Conservation (phyloP, 257 asterid species). For the Salvia splendens region DNA sequence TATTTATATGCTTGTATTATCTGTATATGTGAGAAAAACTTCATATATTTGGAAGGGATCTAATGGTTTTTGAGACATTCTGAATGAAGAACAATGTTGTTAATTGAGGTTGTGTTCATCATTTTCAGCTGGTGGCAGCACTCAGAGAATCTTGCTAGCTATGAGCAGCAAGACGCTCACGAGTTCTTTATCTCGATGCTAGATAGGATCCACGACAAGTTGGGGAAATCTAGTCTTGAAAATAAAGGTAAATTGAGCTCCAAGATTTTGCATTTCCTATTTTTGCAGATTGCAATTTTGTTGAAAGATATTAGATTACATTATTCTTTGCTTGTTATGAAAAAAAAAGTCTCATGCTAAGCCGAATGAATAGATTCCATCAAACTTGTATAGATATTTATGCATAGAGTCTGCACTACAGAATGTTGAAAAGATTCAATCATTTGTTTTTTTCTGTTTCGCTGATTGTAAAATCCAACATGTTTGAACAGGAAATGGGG, state of each 20-base stretch:
- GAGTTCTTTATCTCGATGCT: conserved; percentile 70
- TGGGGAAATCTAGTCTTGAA: conserved; percentile 47
- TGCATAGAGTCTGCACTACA: too few relatives aligned
- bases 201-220: conserved; percentile 66
- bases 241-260: conserved; percentile 46
- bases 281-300: neutral
- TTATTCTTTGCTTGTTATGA: conserved; percentile 25
- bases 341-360: neutral
- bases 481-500: conserved; percentile 52
- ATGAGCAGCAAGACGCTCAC: conserved; percentile 77
- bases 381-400: neutral
- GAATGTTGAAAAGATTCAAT: neutral
- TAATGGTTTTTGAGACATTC: neutral
- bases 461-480: conserved; percentile 27
- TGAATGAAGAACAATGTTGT: conserved; percentile 4
- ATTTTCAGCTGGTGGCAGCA: conserved; percentile 78
- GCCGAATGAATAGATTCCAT: neutral
- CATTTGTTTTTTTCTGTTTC: conserved; percentile 1
- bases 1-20: too few relatives aligned
- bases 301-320: conserved; percentile 6
- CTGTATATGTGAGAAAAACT: too few relatives aligned
- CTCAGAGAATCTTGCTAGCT: conserved; percentile 63
- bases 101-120: conserved; percentile 19
- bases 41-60: neutral
- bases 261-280: conserved; percentile 7